Conservation (phyloP, 208 protist genomes). For the Leishmania aethiopica region DNA sequence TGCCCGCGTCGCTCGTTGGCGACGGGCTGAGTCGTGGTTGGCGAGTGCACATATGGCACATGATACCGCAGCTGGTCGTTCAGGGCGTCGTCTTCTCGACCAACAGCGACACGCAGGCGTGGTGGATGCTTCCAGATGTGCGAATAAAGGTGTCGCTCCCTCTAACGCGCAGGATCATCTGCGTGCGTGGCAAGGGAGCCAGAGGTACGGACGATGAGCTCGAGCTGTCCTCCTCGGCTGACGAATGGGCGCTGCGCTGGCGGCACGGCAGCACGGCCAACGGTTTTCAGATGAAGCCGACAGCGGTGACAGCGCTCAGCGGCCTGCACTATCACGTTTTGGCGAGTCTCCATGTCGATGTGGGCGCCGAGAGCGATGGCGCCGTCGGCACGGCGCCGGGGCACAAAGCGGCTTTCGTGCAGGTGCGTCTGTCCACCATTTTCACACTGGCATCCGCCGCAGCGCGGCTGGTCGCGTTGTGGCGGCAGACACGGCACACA, state of each 20-base stretch:
- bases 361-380: background rate
- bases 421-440: background rate
- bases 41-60: conserved; percentile 28
- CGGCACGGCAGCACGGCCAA: conserved; percentile 9
- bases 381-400: background rate
- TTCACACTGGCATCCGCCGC: background rate
- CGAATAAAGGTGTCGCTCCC: conserved; percentile 13
- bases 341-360: conserved; percentile 12
- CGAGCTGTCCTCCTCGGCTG: background rate
- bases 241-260: background rate
- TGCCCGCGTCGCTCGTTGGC: conserved; percentile 21
- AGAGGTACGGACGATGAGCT: conserved; percentile 1
- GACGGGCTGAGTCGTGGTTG: conserved; percentile 6
- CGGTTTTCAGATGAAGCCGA: conserved; percentile 25
- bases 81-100: conserved; percentile 12
- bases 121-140: conserved; percentile 15
- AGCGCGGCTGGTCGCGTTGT: background rate
- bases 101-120: background rate
- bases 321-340: conserved; percentile 26
- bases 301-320: conserved; percentile 8
- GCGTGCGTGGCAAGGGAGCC: conserved; percentile 14
- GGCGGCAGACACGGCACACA: background rate
- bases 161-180: conserved; percentile 19
- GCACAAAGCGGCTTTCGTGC: background rate
- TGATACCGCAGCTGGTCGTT: background rate